Base-by-base conservation (phyloP, 495 filamentous ascomycete genomes). In the Penicillium nucicola region DNA sequence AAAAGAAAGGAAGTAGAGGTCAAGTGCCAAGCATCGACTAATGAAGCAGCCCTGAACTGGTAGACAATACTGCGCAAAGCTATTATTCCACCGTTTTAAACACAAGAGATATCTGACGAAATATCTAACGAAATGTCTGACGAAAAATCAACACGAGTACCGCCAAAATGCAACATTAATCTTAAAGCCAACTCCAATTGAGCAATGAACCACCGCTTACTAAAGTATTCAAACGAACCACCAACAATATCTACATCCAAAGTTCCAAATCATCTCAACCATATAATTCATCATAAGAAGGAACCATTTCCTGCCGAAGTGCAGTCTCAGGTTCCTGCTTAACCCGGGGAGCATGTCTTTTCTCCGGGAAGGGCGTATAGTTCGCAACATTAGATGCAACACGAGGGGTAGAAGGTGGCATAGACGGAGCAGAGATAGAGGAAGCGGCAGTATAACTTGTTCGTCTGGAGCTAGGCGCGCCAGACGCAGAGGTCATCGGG, bases 261-360 rank as follows among this genome's bases (percentile, higher is more conserved):
- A 20, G 20, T 5, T 13, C 32, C 9, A 46, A 23, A 33, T 4
- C 13, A 23, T 23, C 42, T 60, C 59, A 76, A 13, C 72, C 72
- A 50, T 71, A 76, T 8, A 76, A 61, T 25, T 76, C 72, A 53
- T 76, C 72, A 30, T 76, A 68, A 14, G 72, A 76, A 6, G 71
- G 72, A 1, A 75, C 72, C 57, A 76, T 48, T 42, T 70, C 62
- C 42, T 67, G 68, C 20, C 32, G 43, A 25, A 53, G 38, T 19
- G 35, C 25, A 14, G 59, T 42, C 15, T 55, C 61, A 22, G 55
- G 50, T 14, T 64, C 63, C 45, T 42, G 50, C 40, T 65, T 62
- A 1, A 57, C 46, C 20, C 60, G 62, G 33, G 49, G 52, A 37
- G 53, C 30, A 37, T 53, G 46, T 51, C 56, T 61, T 36, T 64